Percentiles rank a stretch among this genome's conserved stretches.
These are phyloP conservation scores for Nicotiana knightiana DNA, from an alignment of 257 asterid genomes.

Conservation along the genomic window DNA sequence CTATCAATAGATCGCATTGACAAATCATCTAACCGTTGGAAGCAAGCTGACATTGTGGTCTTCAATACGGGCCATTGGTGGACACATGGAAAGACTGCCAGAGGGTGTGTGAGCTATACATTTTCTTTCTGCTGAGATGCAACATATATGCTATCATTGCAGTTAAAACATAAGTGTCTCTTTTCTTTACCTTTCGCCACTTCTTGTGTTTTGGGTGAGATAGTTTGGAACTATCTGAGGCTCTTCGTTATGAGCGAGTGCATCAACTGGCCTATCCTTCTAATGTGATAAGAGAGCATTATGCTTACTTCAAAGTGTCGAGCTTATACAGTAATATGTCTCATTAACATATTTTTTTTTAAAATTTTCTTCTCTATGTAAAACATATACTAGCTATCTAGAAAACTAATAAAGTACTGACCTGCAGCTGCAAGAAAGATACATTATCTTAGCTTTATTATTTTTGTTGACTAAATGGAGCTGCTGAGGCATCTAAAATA, in stretches of 20 bases:
- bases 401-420: not conserved
- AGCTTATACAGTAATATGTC: not conserved
- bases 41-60: conserved; percentile 83
- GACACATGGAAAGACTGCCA: conserved; percentile 95
- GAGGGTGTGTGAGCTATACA: conserved; percentile 47
- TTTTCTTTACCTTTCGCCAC: not conserved
- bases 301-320: not conserved
- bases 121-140: not conserved
- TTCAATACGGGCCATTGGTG: conserved; percentile 99
- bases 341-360: not conserved
- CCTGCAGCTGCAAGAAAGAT: not conserved
- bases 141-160: not conserved
- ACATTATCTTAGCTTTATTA: not conserved
- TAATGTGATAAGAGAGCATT: not conserved
- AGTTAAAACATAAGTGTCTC: not conserved
- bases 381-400: not conserved
- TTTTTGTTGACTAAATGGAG: not conserved
- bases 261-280: not conserved
- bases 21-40: conserved; percentile 79
- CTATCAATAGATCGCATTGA: conserved; percentile 81
- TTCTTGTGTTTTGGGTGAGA: not conserved
- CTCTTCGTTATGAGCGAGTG: not conserved
- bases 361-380: not conserved
- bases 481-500: conserved; percentile 16
- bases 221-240: not conserved